phyloP scores from a whole-genome alignment of 345 rosid species.

The Anastatica hierochuntica region DNA sequence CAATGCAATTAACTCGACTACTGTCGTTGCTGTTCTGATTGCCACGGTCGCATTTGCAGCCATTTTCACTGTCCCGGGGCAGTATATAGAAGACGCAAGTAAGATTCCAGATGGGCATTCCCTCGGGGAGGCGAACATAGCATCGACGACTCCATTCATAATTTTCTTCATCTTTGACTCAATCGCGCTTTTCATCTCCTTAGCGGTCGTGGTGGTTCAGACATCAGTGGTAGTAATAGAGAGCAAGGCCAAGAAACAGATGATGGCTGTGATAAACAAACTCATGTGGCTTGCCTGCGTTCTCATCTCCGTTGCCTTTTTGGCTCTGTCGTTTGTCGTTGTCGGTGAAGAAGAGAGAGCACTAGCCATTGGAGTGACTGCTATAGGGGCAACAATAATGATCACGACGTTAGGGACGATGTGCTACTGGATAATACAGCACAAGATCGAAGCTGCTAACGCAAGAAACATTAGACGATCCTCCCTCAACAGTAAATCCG shows the following conservation, averaged over 20 bases:
- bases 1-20: slow-evolving; percentile 82
- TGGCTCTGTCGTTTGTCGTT: slow-evolving; percentile 66
- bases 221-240: slow-evolving; percentile 83
- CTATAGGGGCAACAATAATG: slow-evolving; percentile 70
- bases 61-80: slow-evolving; percentile 77
- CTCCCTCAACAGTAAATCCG: slow-evolving; percentile 47
- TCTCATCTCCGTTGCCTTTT: slow-evolving; percentile 60
- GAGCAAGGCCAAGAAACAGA: slow-evolving; percentile 80
- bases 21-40: slow-evolving; percentile 76
- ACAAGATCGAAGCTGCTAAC: slow-evolving; percentile 60
- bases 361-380: slow-evolving; percentile 65
- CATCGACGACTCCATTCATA: slow-evolving; percentile 44
- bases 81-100: slow-evolving; percentile 41
- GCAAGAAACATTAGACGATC: slow-evolving; percentile 54
- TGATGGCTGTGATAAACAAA: slow-evolving; percentile 84
- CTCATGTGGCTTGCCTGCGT: slow-evolving; percentile 88
- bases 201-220: slow-evolving; percentile 82
- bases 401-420: slow-evolving; percentile 72
- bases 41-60: slow-evolving; percentile 88
- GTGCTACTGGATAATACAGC: slow-evolving; percentile 76
- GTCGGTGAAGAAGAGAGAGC: slow-evolving; percentile 59
- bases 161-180: slow-evolving; percentile 73
- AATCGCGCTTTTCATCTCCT: slow-evolving; percentile 69
- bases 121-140: slow-evolving; percentile 65
- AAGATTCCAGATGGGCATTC: slow-evolving; percentile 36